Conservation (phyloP, 495 filamentous ascomycete genomes). For the Annulohypoxylon moriforme region DNA sequence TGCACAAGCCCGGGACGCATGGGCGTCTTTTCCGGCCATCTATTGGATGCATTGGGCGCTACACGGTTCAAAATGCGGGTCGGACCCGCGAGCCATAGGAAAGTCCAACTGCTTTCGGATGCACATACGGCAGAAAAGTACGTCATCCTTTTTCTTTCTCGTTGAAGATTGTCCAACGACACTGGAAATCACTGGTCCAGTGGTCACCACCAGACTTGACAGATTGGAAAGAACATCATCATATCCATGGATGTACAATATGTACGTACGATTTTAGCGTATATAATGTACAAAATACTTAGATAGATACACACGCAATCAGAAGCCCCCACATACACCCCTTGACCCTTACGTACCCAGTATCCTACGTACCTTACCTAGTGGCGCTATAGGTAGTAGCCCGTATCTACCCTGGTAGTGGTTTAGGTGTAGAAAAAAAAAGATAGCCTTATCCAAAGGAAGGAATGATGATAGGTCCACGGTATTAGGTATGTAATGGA, state of each 20-base stretch:
- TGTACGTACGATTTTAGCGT: background rate
- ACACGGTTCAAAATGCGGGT: slow-evolving; percentile 23
- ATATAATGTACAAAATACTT: background rate
- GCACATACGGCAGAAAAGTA: slow-evolving; percentile 10
- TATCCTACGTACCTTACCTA: background rate
- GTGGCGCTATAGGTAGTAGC: background rate
- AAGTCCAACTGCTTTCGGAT: slow-evolving; percentile 27
- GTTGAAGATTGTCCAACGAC: slow-evolving; percentile 17
- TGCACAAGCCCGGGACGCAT: slow-evolving; percentile 23
- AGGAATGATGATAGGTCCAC: background rate
- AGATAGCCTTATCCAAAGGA: background rate
- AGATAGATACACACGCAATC: background rate
- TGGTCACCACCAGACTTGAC: background rate
- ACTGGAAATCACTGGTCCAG: no score
- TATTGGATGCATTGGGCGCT: slow-evolving; percentile 31
- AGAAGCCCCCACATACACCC: background rate
- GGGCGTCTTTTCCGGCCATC: slow-evolving; percentile 6
- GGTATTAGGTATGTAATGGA: background rate
- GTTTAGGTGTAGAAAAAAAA: background rate
- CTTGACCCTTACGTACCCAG: background rate
- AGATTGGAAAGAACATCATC: background rate
- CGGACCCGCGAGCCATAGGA: slow-evolving; percentile 18
- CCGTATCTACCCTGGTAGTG: no score
- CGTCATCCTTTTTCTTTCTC: slow-evolving; percentile 36
- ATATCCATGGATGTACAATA: no score